Conservation (phyloP, 2,329 filamentous ascomycete genomes). For the Epichloe uncinata region DNA sequence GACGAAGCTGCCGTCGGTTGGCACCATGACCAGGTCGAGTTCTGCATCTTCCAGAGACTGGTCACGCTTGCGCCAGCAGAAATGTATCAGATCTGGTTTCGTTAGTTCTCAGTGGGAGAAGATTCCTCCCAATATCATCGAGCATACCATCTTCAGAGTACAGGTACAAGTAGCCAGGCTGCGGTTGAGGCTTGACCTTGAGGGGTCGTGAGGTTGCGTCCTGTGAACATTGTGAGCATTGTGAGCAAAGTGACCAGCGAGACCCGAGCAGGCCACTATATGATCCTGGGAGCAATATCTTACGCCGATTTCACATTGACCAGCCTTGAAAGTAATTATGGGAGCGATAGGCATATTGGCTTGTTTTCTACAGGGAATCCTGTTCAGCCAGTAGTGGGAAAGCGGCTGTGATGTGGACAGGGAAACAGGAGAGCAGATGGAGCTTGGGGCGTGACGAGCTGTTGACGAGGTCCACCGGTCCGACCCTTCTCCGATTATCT, state of each 20-base stretch:
- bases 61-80: constrained; percentile 85
- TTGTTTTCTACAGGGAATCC: constrained; percentile 1
- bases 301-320: constrained; percentile 75
- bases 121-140: no score
- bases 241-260: constrained; percentile 9
- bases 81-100: constrained; percentile 72
- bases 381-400: neutral
- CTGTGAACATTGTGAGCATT: neutral
- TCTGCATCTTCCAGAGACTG: constrained; percentile 59
- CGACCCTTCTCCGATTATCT: constrained; percentile 9
- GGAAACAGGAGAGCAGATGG: neutral
- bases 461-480: constrained; percentile 5
- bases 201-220: constrained; percentile 28
- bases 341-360: constrained; percentile 64
- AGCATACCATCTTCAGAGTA: constrained; percentile 72
- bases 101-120: neutral
- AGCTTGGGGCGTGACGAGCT: neutral
- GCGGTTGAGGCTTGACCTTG: constrained; percentile 60
- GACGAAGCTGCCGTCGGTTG: constrained; percentile 73
- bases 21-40: constrained; percentile 87
- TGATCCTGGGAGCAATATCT: constrained; percentile 16
- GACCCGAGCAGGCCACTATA: constrained; percentile 1
- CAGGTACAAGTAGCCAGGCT: constrained; percentile 80
- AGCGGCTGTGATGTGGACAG: neutral
- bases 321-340: constrained; percentile 93